Percentiles rank a stretch among this genome's conserved stretches.
Evolutionary conservation across 768 basidiomycete genomes (phyloP).

Genomic region (Suillus plorans): DNA sequence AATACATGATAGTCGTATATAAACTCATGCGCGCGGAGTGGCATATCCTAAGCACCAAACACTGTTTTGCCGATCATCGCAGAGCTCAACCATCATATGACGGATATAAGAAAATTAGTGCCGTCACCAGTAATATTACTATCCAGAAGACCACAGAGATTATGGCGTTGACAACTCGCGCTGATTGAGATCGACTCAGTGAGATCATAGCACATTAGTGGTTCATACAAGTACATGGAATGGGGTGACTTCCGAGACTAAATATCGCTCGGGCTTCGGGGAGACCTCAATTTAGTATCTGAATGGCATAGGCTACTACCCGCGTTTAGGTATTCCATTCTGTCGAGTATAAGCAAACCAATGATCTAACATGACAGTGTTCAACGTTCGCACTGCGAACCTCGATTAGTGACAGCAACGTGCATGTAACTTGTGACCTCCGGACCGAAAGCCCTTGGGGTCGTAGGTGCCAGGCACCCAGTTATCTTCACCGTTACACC

Average conservation of each 20-base stretch:
- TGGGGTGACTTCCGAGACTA: too few species aligned
- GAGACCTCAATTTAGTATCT: not conserved
- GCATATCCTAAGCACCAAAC: not conserved
- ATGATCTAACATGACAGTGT: not conserved
- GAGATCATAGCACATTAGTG: not conserved
- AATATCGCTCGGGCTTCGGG: too few species aligned
- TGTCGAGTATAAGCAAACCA: not conserved
- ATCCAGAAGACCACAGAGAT: not conserved
- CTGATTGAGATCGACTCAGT: not conserved
- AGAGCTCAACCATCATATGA: not conserved
- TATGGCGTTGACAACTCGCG: not conserved
- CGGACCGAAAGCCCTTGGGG: not conserved
- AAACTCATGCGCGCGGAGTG: not conserved
- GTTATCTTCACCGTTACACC: not conserved
- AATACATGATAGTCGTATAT: not conserved
- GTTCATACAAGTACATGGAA: not conserved
- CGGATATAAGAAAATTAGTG: too few species aligned
- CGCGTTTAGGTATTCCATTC: not conserved
- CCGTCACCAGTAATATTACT: not conserved
- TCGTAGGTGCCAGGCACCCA: not conserved
- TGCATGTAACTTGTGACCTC: too few species aligned
- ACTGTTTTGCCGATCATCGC: too few species aligned
- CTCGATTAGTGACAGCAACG: not conserved
- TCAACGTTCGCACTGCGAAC: not conserved
- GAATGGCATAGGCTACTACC: not conserved